Percentiles rank a stretch among this genome's conserved stretches.
These are phyloP conservation scores for Lactifluus subvellereus DNA, from an alignment of 768 basidiomycete species.

Conservation along the genomic window DNA sequence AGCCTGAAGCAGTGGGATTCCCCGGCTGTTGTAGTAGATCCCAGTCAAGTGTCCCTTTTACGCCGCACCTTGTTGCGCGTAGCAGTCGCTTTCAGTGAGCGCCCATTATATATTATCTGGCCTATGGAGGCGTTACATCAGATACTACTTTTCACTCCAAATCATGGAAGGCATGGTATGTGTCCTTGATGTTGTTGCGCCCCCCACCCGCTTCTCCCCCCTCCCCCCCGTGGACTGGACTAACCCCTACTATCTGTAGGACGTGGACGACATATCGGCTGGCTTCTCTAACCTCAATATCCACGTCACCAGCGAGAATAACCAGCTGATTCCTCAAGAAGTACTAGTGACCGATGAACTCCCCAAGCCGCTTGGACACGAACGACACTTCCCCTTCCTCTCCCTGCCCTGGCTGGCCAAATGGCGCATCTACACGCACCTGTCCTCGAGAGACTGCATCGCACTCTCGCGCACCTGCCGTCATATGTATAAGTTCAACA, in stretches of 20 bases:
- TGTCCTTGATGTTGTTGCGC: not conserved
- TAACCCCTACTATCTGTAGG: not conserved
- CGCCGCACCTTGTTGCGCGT: not conserved
- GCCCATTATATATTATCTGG: constrained; percentile 2
- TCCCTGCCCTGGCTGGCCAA: constrained; percentile 4
- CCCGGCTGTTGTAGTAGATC: not conserved
- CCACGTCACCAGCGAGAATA: not conserved
- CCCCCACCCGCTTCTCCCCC: not conserved
- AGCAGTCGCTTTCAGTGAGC: not conserved
- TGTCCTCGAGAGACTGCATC: constrained; percentile 6
- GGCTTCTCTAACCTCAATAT: constrained; percentile 5
- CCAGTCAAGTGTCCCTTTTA: not conserved
- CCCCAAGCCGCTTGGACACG: not conserved
- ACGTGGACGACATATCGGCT: not conserved
- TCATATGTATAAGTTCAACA: constrained; percentile 12
- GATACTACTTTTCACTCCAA: not conserved
- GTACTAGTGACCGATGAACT: not conserved
- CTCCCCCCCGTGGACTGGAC: not conserved
- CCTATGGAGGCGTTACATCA: not conserved
- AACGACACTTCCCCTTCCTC: not conserved
- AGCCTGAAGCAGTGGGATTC: not conserved
- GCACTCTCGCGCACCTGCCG: constrained; percentile 15
- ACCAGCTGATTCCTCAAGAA: not conserved
- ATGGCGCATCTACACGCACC: constrained; percentile 5
- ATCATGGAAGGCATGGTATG: constrained; percentile 7